Evolutionary conservation across 2,329 filamentous ascomycete genomes (phyloP), one percentile per base, ranked within the genome.

Genomic region (Dothideomycetidae sp.): DNA sequence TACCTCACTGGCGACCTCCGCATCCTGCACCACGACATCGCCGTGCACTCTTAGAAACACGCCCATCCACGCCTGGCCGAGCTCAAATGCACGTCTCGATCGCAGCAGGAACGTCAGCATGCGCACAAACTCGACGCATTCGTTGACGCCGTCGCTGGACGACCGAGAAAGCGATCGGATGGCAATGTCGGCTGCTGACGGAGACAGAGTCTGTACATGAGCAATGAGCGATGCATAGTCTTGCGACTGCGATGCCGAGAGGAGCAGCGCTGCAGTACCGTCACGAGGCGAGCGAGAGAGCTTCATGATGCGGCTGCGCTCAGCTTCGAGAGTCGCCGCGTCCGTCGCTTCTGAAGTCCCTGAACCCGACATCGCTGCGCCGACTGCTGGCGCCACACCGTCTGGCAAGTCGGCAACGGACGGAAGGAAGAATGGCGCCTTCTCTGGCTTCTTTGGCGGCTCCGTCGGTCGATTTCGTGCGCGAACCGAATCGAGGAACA

Each of bases 61-160:
- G 2, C 80, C 78, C 85, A 98, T 96, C 88, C 90, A 98, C 0
- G 85, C 84, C 58, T 96, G 86, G 11, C 84, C 81, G 28, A 98
- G 68, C 60, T 98, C 90, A 57, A 93, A 98, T 57, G 96, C 90
- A 33, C 72, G 73, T 45, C 78, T 75, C 35, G 73, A 65, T 30
- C 64, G 60, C 36, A 96, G 63, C 10, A 80, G 69, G 37, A 64
- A 67, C 0, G 82, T 92, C 39, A 98, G 60, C 1, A 85, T 85
- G n/a, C 64, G 59, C 36, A 96, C 76, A 53, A 98, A 98, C 37
- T 75, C 68, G 1, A 78, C 64, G 12, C 93, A 63, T 57, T 96
- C 90, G 41, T 52, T 79, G 74, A 44, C 73, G 10, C 42, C 41
- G 7, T 48, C 45, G 3, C 35, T 23, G 3, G 31, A 18, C 1